Evolutionary conservation across 192 early-diverging fungal genomes (phyloP), one percentile per base, ranked within the genome.

Genomic region (Podila clonocystis): DNA sequence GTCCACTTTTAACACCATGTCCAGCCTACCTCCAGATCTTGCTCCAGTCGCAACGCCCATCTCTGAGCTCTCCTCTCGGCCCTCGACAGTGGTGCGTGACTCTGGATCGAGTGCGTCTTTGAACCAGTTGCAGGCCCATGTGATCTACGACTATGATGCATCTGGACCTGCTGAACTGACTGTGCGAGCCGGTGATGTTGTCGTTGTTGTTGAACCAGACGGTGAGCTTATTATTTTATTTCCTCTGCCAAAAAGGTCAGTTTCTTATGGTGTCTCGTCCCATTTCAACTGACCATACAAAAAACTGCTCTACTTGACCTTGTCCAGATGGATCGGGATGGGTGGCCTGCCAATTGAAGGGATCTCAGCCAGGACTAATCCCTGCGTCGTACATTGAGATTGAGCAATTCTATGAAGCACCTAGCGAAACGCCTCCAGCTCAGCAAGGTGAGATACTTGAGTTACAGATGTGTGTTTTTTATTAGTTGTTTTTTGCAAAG

Each of bases 141-240:
- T 86, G 17, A 67, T 90, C n/a, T 94, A 92, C 70, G 89, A 90
- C 62, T 92, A 92, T 72, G 74, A 76, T 36, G 83, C 87, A 6
- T 78, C 67, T n/a, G 83, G 62, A 45, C 73, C 72, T 13, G 91
- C 87, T 31, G 91, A 93, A 55, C 73, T 94, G 3, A 72, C 80
- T 34, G 84, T 94, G 9, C 74, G 67, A 19, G 83, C 85, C 50
- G 90, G 91, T 8, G 89, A 94, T 33, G 48, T 73, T 7, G 68
- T 94, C 2, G 83, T 82, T 24, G 74, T 93, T 7, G 11, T 91
- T 9, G 88, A 91, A 60, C 79, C 68, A 24, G 90, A 89, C 59
- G 83, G 87, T 89, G 82, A 68, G 24, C 33, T 69, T 59, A 34
- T 65, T 68, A 52, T 59, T 64, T 41, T 55, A 2, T 55, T 55